A percentile compares a stretch with the other conserved stretches of the same genome.
Evolutionary conservation across 345 rosid species (phyloP).

Genomic region (Brassica cretica): DNA sequence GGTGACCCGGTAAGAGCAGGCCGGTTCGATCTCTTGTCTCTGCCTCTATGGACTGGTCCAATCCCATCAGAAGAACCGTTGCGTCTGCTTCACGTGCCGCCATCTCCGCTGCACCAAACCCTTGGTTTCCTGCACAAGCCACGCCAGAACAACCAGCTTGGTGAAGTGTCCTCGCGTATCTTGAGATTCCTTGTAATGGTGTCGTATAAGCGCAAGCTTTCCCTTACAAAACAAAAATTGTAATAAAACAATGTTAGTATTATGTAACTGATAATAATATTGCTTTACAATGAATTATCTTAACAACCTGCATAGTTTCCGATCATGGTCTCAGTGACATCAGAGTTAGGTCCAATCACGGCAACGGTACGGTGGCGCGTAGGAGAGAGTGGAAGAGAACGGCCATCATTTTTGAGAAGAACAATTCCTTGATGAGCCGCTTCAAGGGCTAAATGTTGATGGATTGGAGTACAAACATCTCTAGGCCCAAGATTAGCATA

Average conservation of each 20-base stretch:
- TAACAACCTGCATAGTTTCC: conserved; percentile 86
- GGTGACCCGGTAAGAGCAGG: conserved; percentile 70
- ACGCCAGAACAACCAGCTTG: conserved; percentile 66
- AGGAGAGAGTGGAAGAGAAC: conserved; percentile 61
- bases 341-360: conserved; percentile 93
- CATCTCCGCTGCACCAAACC: conserved; percentile 51
- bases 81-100: conserved; percentile 73
- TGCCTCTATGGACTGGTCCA: conserved; percentile 86
- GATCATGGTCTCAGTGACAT: conserved; percentile 86
- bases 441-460: conserved; percentile 69
- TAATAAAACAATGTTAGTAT: not conserved
- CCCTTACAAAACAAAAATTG: conserved; percentile 40
- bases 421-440: conserved; percentile 93
- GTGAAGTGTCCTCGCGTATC: conserved; percentile 58
- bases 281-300: not conserved
- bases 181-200: conserved; percentile 67
- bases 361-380: conserved; percentile 61
- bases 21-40: conserved; percentile 70
- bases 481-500: conserved; percentile 73
- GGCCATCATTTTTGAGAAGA: conserved; percentile 56
- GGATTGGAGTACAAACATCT: conserved; percentile 76
- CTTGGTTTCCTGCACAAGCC: conserved; percentile 50
- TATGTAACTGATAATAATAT: not conserved
- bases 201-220: conserved; percentile 69
- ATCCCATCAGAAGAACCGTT: conserved; percentile 79